Conservation (phyloP, 768 basidiomycete genomes). For the Clitopilus hobsonii region DNA sequence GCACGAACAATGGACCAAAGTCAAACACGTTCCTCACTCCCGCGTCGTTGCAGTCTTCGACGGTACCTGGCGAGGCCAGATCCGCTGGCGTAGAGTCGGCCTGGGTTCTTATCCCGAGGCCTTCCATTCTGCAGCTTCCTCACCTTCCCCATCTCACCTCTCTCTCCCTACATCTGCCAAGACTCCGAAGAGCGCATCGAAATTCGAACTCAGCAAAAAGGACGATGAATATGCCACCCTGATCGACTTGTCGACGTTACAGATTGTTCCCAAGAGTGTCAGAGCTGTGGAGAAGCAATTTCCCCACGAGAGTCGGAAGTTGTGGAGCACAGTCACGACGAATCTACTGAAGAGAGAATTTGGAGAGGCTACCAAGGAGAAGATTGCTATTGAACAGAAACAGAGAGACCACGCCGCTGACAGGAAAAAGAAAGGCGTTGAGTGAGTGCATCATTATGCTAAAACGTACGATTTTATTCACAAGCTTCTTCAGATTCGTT, state of each 20-base stretch:
- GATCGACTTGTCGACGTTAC: slow-evolving; percentile 70
- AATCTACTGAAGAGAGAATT: slow-evolving; percentile 80
- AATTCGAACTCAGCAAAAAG: slow-evolving; percentile 33
- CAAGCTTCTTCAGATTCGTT: slow-evolving; percentile 46
- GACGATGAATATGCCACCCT: slow-evolving; percentile 60
- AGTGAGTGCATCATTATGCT: slow-evolving; percentile 48
- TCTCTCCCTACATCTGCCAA: slow-evolving; percentile 32
- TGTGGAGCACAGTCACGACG: slow-evolving; percentile 85
- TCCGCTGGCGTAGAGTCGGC: slow-evolving; percentile 72
- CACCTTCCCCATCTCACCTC: slow-evolving; percentile 41
- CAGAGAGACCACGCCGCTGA: slow-evolving; percentile 89
- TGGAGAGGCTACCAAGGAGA: slow-evolving; percentile 86
- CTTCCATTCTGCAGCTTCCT: slow-evolving; percentile 39
- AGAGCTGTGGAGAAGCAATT: slow-evolving; percentile 78
- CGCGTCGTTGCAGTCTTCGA: slow-evolving; percentile 79
- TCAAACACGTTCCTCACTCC: slow-evolving; percentile 85
- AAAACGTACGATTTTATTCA: background rate
- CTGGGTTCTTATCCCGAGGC: slow-evolving; percentile 36
- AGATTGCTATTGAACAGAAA: slow-evolving; percentile 87
- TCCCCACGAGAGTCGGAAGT: slow-evolving; percentile 73
- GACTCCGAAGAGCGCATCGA: slow-evolving; percentile 37
- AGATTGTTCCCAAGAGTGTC: slow-evolving; percentile 77
- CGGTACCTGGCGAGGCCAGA: slow-evolving; percentile 80
- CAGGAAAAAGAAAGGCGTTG: slow-evolving; percentile 72
- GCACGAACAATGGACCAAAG: slow-evolving; percentile 72